Conservation (phyloP, 495 filamentous ascomycete genomes). For the Podospora fimiseda region DNA sequence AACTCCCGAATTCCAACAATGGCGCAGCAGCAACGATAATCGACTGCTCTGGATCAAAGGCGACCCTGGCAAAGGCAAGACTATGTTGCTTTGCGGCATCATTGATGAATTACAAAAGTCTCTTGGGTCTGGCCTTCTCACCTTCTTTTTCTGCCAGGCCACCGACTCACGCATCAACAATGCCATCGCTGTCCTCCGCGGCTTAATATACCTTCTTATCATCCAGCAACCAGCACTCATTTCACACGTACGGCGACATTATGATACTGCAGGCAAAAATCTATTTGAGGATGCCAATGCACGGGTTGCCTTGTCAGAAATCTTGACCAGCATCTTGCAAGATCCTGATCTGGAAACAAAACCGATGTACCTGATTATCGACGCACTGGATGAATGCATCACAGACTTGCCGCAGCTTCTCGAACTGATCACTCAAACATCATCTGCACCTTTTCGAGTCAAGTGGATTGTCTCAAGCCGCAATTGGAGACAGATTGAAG, state of each 20-base stretch:
- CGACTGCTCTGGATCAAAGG: conserved; percentile 43
- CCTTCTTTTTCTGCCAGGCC: conserved; percentile 41
- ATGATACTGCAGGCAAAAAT: conserved; percentile 21
- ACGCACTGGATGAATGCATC: conserved; percentile 45
- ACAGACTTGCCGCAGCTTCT: conserved; percentile 22
- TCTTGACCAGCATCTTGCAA: conserved; percentile 29
- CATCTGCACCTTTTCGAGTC: conserved; percentile 14
- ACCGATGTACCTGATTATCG: conserved; percentile 31
- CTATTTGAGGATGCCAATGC: conserved; percentile 31
- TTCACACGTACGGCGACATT: conserved; percentile 25
- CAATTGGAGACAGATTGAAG: conserved; percentile 30
- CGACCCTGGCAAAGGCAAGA: conserved; percentile 44
- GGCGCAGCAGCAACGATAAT: conserved; percentile 11
- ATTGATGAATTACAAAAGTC: conserved; percentile 32
- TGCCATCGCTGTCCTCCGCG: conserved; percentile 27
- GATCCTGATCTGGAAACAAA: conserved; percentile 20
- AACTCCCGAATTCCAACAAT: neutral
- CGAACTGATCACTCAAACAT: conserved; percentile 22
- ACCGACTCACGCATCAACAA: conserved; percentile 26
- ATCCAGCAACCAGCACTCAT: conserved; percentile 31
- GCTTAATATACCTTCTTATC: conserved; percentile 22
- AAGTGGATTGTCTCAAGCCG: conserved; percentile 40
- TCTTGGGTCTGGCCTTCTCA: conserved; percentile 12
- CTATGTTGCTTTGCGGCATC: conserved; percentile 42
- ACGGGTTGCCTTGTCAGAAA: conserved; percentile 24